A percentile compares a stretch with the other conserved stretches of the same genome.
Evolutionary conservation across 2,329 filamentous ascomycete genomes (phyloP).

Genomic region (Diplocarpon mali): DNA sequence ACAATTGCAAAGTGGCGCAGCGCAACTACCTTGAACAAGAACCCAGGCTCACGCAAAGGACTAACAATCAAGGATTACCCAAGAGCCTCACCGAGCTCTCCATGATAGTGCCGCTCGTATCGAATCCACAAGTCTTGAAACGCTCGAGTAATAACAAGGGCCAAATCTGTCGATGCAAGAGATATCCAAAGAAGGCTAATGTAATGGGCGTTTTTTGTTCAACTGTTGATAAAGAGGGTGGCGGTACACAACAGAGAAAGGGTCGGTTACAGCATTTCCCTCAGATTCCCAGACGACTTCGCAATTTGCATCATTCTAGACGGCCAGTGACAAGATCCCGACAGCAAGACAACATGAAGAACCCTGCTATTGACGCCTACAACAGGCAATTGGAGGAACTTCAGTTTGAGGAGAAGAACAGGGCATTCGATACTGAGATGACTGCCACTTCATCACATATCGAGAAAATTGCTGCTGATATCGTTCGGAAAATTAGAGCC

Average conservation of each 20-base stretch:
- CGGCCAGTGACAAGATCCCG: constrained; percentile 9
- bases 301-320: constrained; percentile 20
- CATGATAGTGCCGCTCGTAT: constrained; percentile 5
- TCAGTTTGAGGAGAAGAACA: constrained; percentile 16
- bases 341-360: constrained; percentile 2
- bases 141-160: constrained; percentile 5
- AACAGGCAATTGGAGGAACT: constrained; percentile 16
- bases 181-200: constrained; percentile 11
- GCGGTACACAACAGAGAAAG: constrained; percentile 18
- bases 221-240: constrained; percentile 22
- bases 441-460: constrained; percentile 15
- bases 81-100: constrained; percentile 2
- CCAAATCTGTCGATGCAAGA: constrained; percentile 6
- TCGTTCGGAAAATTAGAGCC: constrained; percentile 23
- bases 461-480: constrained; percentile 21
- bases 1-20: constrained; percentile 5
- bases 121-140: constrained; percentile 1
- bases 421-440: constrained; percentile 24
- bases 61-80: background rate
- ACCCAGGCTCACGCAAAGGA: background rate
- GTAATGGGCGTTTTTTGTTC: constrained; percentile 25
- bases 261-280: constrained; percentile 11
- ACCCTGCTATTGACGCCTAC: constrained; percentile 12
- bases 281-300: constrained; percentile 16
- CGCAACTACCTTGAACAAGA: constrained; percentile 1